Base-by-base conservation (phyloP, 257 asterid species). In the Ligustrum vulgare region DNA sequence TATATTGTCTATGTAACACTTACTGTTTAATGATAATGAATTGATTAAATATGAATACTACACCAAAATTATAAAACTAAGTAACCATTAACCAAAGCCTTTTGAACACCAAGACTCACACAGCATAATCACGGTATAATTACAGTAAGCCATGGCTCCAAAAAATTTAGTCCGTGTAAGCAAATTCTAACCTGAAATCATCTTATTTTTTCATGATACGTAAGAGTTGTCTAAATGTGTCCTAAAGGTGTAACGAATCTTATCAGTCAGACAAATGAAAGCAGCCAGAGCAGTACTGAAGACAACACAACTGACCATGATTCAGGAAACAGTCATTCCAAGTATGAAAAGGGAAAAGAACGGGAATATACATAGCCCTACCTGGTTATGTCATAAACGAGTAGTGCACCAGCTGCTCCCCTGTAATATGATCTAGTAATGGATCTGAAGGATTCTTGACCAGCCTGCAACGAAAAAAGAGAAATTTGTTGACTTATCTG, bases 341-440 rank as follows among this genome's bases (percentile, higher is more conserved):
- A 54, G 67, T 49, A 49, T 56, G 8, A 2, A 18, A 37, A n/a
- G 56, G 71, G 45, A 73, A 18, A 77, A 60, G 32, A 62, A 66
- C 45, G 34, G 49, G 74, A 74, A 74, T 43, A 49, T 54, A 34
- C 16, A 28, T 5, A 33, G 51, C 10, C 65, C 51, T 80, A 85
- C 89, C 89, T 80, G 76, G 91, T 85, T 56, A 89, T 85, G 72
- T 89, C 90, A 76, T 89, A 89, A 62, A 89, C 90, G 70, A 89
- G 82, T 77, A 89, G 93, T 28, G 93, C 93, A 15, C 93, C 93
- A 45, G 91, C 91, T 64, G 93, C 91, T 79, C 91, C 91, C 79
- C 91, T 79, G 85, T 89, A 89, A 77, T 89, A 89, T 39, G 91
- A 87, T 73, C 91, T 81, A 10, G 93, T 89, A 68, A 86, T 86